Evolutionary conservation across 2,329 filamentous ascomycete genomes (phyloP), one percentile per base, ranked within the genome.

Genomic region (Davidsoniella eucalypti): DNA sequence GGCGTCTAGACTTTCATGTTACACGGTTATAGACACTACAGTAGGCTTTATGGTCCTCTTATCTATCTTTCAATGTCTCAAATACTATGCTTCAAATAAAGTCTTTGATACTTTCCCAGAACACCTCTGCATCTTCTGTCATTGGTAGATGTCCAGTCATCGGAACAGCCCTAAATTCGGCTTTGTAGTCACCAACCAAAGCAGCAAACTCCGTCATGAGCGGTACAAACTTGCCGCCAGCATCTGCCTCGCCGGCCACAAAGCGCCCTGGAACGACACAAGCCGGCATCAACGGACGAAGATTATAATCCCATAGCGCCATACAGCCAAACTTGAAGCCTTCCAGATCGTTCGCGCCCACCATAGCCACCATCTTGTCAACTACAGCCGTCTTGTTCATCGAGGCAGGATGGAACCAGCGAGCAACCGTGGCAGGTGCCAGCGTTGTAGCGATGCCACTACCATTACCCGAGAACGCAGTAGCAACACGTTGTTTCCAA

Each of bases 141-240:
- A 93, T 93, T 0, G 87, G 87, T 58, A 94, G 64, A 67, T 94
- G 87, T 0, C 87, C 87, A 0, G 85, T 78, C 7, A 72, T 67
- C 0, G 83, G 75, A 8, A 93, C 74, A 52, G 83, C 63, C 60
- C 72, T 76, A 56, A 87, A 71, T 52, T 76, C 70, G 0, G 72
- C 73, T 0, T 73, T 75, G 0, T 63, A 61, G 8, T 67, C 62
- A 0, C 81, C 80, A 40, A 86, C 61, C 16, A 67, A 61, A 0
- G 64, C 69, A 50, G 71, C 76, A 72, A 88, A 86, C 12, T 78
- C 78, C 49, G 81, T 78, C 85, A 94, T 93, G 3, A 81, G 82
- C 66, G 80, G 79, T 0, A 84, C 84, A 49, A 94, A 60, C 1
- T 82, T 81, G 1, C 74, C 75, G 56, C 72, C 75, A 0, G 79